Conservation (phyloP, 2,329 filamentous ascomycete species). For the Ophiocordyceps robertsii region DNA sequence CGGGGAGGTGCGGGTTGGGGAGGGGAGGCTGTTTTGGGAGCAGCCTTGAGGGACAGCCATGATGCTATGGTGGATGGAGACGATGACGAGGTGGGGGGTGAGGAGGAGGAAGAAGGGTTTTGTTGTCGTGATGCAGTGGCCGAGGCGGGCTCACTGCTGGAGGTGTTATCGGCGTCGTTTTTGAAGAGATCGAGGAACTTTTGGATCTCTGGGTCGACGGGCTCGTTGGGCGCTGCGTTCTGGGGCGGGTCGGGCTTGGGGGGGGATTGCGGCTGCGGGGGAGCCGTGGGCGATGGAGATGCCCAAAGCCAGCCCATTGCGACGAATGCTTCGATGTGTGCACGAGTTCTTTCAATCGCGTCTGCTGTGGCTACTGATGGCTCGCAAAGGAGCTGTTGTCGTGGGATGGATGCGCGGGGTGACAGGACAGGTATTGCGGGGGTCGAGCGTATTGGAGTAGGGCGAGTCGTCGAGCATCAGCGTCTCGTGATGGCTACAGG, state of each 20-base stretch:
- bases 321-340: neutral
- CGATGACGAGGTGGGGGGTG: constrained; percentile 12
- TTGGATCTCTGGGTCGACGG: constrained; percentile 36
- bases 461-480: too few species aligned
- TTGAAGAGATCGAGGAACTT: constrained; percentile 38
- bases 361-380: too few species aligned
- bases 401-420: too few species aligned
- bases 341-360: neutral
- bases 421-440: too few species aligned
- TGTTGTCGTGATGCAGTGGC: neutral
- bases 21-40: constrained; percentile 9
- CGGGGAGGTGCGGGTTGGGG: constrained; percentile 13
- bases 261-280: constrained; percentile 9
- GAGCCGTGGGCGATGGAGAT: constrained; percentile 20
- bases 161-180: constrained; percentile 9
- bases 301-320: constrained; percentile 53
- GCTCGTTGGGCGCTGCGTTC: constrained; percentile 11
- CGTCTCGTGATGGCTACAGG: too few species aligned
- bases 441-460: too few species aligned
- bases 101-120: constrained; percentile 3
- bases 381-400: too few species aligned
- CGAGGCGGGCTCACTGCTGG: neutral
- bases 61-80: constrained; percentile 16
- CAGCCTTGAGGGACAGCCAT: constrained; percentile 21
- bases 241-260: constrained; percentile 8